Percentiles rank a stretch among this genome's conserved stretches.
phyloP scores from a whole-genome alignment of 352 stramenopile genomes.

The Thraustochytrium striatum region DNA sequence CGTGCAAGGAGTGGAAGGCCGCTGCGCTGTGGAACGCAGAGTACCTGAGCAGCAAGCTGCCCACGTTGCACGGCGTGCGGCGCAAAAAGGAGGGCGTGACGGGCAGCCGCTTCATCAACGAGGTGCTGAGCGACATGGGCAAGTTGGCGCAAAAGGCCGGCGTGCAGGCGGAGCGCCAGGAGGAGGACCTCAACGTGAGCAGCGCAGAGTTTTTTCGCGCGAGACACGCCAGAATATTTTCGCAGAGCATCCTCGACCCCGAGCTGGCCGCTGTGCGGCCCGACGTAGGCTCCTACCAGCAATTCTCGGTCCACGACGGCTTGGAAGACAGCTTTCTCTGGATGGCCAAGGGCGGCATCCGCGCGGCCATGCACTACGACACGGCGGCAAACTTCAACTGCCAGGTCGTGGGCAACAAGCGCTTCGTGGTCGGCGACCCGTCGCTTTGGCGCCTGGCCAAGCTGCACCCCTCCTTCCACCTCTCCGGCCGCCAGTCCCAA shows the following conservation, averaged over 20 bases:
- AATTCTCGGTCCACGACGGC: background rate
- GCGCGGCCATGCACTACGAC: conserved; percentile 30
- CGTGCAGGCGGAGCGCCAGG: background rate
- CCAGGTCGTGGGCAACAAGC: conserved; percentile 23
- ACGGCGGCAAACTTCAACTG: conserved; percentile 32
- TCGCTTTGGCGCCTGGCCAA: conserved; percentile 1
- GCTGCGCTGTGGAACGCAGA: background rate
- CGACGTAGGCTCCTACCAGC: background rate
- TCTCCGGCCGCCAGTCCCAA: conserved; percentile 11
- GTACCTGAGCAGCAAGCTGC: conserved; percentile 13
- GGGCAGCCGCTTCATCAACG: conserved; percentile 2
- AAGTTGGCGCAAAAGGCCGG: background rate
- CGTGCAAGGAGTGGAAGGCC: background rate
- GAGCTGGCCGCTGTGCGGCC: background rate
- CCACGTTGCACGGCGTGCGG: conserved; percentile 11
- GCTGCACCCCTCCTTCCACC: conserved; percentile 5
- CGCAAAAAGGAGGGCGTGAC: background rate
- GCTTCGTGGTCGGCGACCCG: background rate
- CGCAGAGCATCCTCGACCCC: background rate
- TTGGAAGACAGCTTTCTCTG: conserved; percentile 32
- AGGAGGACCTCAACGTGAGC: background rate
- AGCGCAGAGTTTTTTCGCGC: background rate
- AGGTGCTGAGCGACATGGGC: background rate
- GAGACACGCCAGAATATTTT: background rate
- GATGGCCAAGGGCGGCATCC: background rate